Conservation (phyloP, 495 filamentous ascomycete genomes). For the Trichoderma orchidacearum region DNA sequence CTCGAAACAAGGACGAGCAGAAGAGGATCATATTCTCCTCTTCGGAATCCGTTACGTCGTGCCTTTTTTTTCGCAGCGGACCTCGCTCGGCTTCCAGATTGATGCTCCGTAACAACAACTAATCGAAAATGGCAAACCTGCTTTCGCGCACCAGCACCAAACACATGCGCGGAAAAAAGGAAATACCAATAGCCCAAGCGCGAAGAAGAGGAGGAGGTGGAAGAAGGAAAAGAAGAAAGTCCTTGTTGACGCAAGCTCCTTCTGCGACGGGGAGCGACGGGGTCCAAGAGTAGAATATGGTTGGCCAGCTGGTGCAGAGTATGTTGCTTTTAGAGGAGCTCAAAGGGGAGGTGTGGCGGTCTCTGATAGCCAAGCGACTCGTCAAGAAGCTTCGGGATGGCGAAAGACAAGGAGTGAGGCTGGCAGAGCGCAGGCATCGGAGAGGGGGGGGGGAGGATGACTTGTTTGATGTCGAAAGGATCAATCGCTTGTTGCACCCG, state of each 20-base stretch:
- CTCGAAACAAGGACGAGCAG: background rate
- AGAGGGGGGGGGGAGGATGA: background rate
- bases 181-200: too few relatives aligned
- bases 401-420: too few relatives aligned
- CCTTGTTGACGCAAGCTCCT: too few relatives aligned
- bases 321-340: too few relatives aligned
- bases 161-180: too few relatives aligned
- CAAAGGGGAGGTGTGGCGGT: too few relatives aligned
- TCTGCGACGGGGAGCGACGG: too few relatives aligned
- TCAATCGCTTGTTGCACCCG: too few relatives aligned
- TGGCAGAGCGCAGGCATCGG: background rate
- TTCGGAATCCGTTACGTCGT: background rate
- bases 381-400: background rate
- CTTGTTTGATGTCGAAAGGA: background rate
- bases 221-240: background rate
- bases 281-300: too few relatives aligned
- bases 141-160: background rate
- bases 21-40: background rate
- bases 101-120: background rate
- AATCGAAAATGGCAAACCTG: background rate
- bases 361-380: too few relatives aligned
- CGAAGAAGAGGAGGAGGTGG: background rate
- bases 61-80: background rate
- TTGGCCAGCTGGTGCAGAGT: too few relatives aligned
- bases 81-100: background rate